These are phyloP conservation scores for Taxillus chinensis DNA, from an alignment of 164 flowering plant genomes.

Conservation along the genomic window DNA sequence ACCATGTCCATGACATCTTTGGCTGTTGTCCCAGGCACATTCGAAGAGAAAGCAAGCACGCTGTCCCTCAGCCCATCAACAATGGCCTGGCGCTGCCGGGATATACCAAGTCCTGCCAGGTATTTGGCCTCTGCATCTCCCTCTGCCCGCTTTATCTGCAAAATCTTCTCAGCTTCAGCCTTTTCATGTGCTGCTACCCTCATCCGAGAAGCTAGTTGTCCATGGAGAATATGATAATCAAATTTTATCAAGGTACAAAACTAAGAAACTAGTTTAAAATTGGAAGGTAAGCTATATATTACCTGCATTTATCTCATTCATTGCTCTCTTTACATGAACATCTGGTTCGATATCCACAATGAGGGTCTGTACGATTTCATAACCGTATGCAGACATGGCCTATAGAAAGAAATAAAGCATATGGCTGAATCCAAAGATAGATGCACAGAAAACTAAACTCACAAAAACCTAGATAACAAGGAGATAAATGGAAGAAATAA, in stretches of 20 bases:
- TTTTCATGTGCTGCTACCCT: conserved; percentile 73
- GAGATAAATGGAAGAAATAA: background rate
- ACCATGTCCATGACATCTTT: conserved; percentile 92
- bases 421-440: no score
- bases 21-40: conserved; percentile 68
- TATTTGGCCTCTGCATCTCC: conserved; percentile 82
- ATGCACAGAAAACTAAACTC: no score
- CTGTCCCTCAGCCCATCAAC: conserved; percentile 86
- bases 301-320: conserved; percentile 93
- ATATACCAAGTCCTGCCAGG: conserved; percentile 67
- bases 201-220: conserved; percentile 50
- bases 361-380: conserved; percentile 72
- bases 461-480: no score
- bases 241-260: no score
- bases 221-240: background rate
- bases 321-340: conserved; percentile 71
- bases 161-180: conserved; percentile 81
- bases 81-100: conserved; percentile 83
- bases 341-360: conserved; percentile 81
- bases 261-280: no score
- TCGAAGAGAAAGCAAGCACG: conserved; percentile 66
- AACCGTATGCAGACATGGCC: conserved; percentile 88
- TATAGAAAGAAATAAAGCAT: conserved; percentile 6
- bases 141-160: conserved; percentile 77
- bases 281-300: background rate